Conservation (phyloP, 2,329 filamentous ascomycete genomes). For the Cercospora zeae-maydis region DNA sequence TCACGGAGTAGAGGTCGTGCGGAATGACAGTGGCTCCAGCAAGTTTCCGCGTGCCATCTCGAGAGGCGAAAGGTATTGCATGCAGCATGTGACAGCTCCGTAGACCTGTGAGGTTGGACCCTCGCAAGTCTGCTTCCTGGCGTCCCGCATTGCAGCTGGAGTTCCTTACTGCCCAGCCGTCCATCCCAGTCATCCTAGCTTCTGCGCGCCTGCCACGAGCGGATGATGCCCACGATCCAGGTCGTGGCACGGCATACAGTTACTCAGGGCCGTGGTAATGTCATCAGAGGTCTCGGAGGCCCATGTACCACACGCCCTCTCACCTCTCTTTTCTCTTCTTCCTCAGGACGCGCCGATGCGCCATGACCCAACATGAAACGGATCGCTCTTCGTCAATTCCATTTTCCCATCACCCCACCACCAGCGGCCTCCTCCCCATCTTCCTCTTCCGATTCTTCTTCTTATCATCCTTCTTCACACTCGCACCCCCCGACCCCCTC, state of each 20-base stretch:
- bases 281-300: not conserved
- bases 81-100: not conserved
- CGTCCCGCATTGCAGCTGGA: not conserved
- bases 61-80: not conserved
- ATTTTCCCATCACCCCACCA: too few relatives aligned
- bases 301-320: not conserved
- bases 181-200: not conserved
- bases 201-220: not conserved
- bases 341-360: not conserved
- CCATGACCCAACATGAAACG: too few relatives aligned
- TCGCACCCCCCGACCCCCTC: not conserved
- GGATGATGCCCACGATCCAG: too few relatives aligned
- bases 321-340: not conserved
- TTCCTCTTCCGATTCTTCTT: not conserved
- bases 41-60: not conserved
- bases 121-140: not conserved
- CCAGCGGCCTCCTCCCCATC: too few relatives aligned
- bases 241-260: too few relatives aligned
- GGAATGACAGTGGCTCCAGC: not conserved
- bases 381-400: too few relatives aligned
- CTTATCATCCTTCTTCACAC: not conserved
- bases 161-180: not conserved
- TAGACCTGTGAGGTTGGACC: not conserved
- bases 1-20: not conserved
- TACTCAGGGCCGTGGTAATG: too few relatives aligned